These are phyloP conservation scores for Metschnikowia kunwiensis DNA, from an alignment of 805 yeast genomes.

Conservation along the genomic window DNA sequence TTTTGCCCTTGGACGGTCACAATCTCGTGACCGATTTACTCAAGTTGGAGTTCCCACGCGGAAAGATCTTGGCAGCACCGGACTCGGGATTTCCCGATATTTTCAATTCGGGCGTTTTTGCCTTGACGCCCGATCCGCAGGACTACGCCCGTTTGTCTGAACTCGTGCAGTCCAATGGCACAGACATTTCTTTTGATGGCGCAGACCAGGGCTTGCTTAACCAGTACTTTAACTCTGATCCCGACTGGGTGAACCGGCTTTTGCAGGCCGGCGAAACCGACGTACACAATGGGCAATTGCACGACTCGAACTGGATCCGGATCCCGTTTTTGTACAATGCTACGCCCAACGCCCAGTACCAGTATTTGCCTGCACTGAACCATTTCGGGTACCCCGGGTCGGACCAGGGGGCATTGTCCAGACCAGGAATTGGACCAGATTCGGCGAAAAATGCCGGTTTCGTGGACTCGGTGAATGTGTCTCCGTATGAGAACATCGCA, in stretches of 20 bases:
- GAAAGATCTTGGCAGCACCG: slow-evolving; percentile 20
- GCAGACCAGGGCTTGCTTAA: slow-evolving; percentile 91
- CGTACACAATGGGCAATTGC: background rate
- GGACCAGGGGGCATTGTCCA: background rate
- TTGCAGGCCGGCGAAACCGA: slow-evolving; percentile 8
- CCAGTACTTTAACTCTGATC: slow-evolving; percentile 55
- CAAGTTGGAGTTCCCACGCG: slow-evolving; percentile 14
- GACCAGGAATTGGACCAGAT: background rate
- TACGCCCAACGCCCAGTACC: slow-evolving; percentile 61
- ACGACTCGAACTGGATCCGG: slow-evolving; percentile 51
- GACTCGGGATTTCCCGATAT: slow-evolving; percentile 22
- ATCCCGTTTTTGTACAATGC: slow-evolving; percentile 84
- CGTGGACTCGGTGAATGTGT: background rate
- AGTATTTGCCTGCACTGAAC: slow-evolving; percentile 66
- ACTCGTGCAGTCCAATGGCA: slow-evolving; percentile 20
- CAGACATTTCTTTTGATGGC: slow-evolving; percentile 61
- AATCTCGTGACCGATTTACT: slow-evolving; percentile 28
- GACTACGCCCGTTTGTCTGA: slow-evolving; percentile 29
- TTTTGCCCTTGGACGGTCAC: slow-evolving; percentile 18
- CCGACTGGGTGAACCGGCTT: slow-evolving; percentile 36
- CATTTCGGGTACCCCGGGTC: slow-evolving; percentile 35
- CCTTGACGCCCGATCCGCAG: slow-evolving; percentile 14
- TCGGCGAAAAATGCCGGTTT: background rate
- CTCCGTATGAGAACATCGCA: slow-evolving; percentile 8
- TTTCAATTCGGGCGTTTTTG: slow-evolving; percentile 22